Conservation (phyloP, 2,329 filamentous ascomycete species). For the Colletotrichum neosansevieriae region DNA sequence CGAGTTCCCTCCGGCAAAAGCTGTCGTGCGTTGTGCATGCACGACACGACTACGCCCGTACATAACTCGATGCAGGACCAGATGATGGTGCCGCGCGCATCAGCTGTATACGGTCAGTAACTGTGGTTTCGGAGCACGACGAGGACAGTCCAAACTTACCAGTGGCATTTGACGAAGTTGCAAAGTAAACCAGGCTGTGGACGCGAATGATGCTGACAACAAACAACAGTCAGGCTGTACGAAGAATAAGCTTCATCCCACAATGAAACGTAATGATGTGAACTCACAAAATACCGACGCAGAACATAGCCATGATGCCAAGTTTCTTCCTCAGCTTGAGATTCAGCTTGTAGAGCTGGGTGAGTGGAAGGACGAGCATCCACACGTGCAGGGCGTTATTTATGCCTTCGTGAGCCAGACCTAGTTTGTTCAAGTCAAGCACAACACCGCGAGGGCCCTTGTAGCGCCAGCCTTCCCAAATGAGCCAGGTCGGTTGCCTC, state of each 20-base stretch:
- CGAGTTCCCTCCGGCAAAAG: conserved; percentile 6
- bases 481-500: conserved; percentile 55
- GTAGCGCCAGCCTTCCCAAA: conserved; percentile 52
- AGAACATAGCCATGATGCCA: conserved; percentile 53
- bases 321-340: conserved; percentile 52
- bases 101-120: conserved; percentile 44
- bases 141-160: conserved; percentile 14
- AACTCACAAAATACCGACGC: conserved; percentile 44
- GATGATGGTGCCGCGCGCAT: conserved; percentile 15
- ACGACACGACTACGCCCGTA: conserved; percentile 11
- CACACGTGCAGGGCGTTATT: conserved; percentile 59
- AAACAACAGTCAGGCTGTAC: conserved; percentile 47
- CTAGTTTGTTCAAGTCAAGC: conserved; percentile 50
- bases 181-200: conserved; percentile 58
- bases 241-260: not conserved
- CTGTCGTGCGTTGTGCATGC: conserved; percentile 25
- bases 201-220: conserved; percentile 48
- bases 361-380: conserved; percentile 57
- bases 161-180: conserved; percentile 33
- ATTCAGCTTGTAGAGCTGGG: conserved; percentile 48
- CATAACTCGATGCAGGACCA: conserved; percentile 24
- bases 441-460: conserved; percentile 48
- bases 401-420: conserved; percentile 55
- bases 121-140: conserved; percentile 44
- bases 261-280: no score